A percentile compares a stretch with the other conserved stretches of the same genome.
Conservation (phyloP, 805 yeast species). For the Candida palmyrensis region DNA sequence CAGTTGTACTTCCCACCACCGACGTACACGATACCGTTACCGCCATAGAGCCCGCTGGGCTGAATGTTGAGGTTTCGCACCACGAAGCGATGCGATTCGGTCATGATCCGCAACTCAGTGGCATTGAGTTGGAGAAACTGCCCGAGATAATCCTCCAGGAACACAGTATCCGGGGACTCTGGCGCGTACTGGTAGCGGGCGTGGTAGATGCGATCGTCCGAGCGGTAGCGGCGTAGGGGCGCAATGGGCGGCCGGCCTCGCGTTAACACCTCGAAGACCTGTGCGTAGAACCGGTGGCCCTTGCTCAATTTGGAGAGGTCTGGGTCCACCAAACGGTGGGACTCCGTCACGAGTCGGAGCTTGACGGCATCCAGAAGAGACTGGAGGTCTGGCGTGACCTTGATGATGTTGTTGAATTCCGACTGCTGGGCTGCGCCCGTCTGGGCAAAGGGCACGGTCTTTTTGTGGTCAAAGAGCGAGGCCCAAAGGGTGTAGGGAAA, state of each 20-base stretch:
- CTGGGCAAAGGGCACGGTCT: slow-evolving; percentile 10
- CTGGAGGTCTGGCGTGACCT: slow-evolving; percentile 2
- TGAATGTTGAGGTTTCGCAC: slow-evolving; percentile 36
- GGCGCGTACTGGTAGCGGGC: slow-evolving; percentile 41
- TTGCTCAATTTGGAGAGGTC: slow-evolving; percentile 13
- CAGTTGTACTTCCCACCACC: slow-evolving; percentile 81
- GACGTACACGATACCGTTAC: slow-evolving; percentile 61
- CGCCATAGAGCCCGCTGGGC: slow-evolving; percentile 30
- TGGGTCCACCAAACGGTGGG: slow-evolving; percentile 7
- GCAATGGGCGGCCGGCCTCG: slow-evolving; percentile 42
- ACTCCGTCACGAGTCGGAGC: slow-evolving; percentile 4
- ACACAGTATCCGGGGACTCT: slow-evolving; percentile 27
- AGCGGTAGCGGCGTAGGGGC: slow-evolving; percentile 36
- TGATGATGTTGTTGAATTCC: slow-evolving; percentile 7
- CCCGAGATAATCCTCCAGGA: slow-evolving; percentile 50
- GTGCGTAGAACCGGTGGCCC: slow-evolving; percentile 39
- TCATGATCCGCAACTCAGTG: slow-evolving; percentile 40
- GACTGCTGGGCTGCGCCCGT: slow-evolving; percentile 8
- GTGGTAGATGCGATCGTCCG: slow-evolving; percentile 46
- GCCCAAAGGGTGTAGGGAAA: no score
- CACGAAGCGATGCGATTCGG: slow-evolving; percentile 42
- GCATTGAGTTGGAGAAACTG: slow-evolving; percentile 43
- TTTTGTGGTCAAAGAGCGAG: slow-evolving; percentile 3
- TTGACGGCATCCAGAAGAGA: slow-evolving; percentile 6
- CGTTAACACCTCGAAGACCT: slow-evolving; percentile 36